Percentiles rank a stretch among this genome's conserved stretches.
These are phyloP conservation scores for Ophiosphaerella korrae DNA, from an alignment of 2,329 filamentous ascomycete genomes.

Conservation along the genomic window DNA sequence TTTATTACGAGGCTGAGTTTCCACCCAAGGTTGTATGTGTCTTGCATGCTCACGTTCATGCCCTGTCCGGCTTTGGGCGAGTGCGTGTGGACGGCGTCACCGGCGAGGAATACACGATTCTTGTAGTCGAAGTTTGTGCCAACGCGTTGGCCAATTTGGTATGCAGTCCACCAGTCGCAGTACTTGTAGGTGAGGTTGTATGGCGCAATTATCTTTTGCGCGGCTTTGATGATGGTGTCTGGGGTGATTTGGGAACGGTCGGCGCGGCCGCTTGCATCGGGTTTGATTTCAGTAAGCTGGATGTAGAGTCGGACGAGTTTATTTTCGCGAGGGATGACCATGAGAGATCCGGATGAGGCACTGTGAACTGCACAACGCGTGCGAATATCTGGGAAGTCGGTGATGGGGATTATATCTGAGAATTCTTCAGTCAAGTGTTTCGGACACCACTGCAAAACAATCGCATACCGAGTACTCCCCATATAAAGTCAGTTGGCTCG, in stretches of 20 bases:
- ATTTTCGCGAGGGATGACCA: slow-evolving; percentile 69
- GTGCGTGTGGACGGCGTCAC: slow-evolving; percentile 66
- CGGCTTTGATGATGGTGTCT: slow-evolving; percentile 65
- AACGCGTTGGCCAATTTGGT: slow-evolving; percentile 70
- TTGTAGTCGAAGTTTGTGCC: slow-evolving; percentile 61
- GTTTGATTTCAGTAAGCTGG: slow-evolving; percentile 60
- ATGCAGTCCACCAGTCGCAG: slow-evolving; percentile 71
- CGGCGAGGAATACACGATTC: slow-evolving; percentile 70
- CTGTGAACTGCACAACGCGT: slow-evolving; percentile 64
- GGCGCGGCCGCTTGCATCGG: slow-evolving; percentile 52
- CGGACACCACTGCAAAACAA: too few relatives aligned
- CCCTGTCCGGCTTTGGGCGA: slow-evolving; percentile 70
- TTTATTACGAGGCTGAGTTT: slow-evolving; percentile 59
- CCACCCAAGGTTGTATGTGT: slow-evolving; percentile 65
- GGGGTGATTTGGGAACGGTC: slow-evolving; percentile 68
- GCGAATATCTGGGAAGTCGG: slow-evolving; percentile 66
- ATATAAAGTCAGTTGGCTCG: slow-evolving; percentile 60
- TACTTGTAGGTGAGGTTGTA: slow-evolving; percentile 69
- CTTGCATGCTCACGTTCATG: slow-evolving; percentile 76
- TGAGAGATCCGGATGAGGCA: slow-evolving; percentile 61
- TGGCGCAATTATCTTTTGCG: slow-evolving; percentile 68
- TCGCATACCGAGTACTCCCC: slow-evolving; percentile 54
- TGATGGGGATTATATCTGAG: slow-evolving; percentile 57
- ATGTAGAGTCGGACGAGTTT: slow-evolving; percentile 69
- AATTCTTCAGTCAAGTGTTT: neutral